Base-by-base conservation (phyloP, 2,329 filamentous ascomycete genomes). In the Tolypocladium cylindrosporum region DNA sequence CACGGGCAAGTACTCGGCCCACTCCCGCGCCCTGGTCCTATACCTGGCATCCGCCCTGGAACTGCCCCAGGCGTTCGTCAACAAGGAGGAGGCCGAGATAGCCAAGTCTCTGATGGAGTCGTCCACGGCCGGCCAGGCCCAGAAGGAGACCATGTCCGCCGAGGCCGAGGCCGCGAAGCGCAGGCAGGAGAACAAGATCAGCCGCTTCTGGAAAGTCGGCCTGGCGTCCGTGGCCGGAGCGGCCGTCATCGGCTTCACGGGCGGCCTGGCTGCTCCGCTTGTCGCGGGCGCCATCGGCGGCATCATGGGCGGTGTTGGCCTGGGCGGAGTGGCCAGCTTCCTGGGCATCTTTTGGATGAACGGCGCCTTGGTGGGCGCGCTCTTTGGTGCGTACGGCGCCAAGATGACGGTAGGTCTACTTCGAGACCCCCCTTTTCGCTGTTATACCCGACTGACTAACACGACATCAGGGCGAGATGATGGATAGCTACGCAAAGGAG, bases 331-430 rank as follows among this genome's bases (percentile, higher is more conserved):
- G 2, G 91, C 90, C 4, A 90, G 88, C 48, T 95, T 96, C 65
- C 74, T 97, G 3, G 91, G 92, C 0, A 85, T 92, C 16, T 85
- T 96, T 62, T 92, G 91, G 65, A 89, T 92, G 71, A 95, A 91
- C 58, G 85, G 89, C 0, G 89, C 93, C 1, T 77, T 97, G 3
- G 90, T 97, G 0, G 92, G 92, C 0, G 86, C 90, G 14, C 75
- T 97, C 0, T 97, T 97, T 67, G 92, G 92, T 1, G 92, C 91
- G 0, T 95, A 92, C 65, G 92, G 92, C 3, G 92, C 89, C 0
- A 86, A 87, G 65, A 85, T 85, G 82, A 85, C 81, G 50, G 77
- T 75, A 63, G 61, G 73, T 63, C 5, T 9, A 31, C 19, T 2
- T 2, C 4, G 37, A 37, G 1, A 4, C 7, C 4, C 6, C 19